phyloP scores from a whole-genome alignment of 2,329 filamentous ascomycete species.

The Tolypocladium cylindrosporum region DNA sequence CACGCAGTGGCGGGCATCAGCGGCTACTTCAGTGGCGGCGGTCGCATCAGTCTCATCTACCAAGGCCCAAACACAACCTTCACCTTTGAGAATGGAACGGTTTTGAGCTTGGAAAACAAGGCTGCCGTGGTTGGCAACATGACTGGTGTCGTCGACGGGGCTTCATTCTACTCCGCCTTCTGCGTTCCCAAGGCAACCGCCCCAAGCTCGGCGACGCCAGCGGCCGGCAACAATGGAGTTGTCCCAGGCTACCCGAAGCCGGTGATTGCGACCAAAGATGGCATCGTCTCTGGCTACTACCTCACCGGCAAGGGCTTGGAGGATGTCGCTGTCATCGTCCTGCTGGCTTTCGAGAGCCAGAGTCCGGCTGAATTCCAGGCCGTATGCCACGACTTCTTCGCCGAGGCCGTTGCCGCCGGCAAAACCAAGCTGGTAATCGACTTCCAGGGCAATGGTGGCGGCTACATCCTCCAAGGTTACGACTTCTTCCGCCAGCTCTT shows the following conservation, averaged over 20 bases:
- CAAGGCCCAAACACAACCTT: slow-evolving; percentile 22
- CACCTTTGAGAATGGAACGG: slow-evolving; percentile 26
- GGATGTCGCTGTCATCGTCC: slow-evolving; percentile 19
- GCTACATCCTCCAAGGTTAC: slow-evolving; percentile 48
- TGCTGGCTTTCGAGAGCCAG: slow-evolving; percentile 15
- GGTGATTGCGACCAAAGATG: slow-evolving; percentile 13
- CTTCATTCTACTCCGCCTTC: slow-evolving; percentile 22
- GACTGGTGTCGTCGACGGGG: slow-evolving; percentile 18
- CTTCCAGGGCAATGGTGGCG: slow-evolving; percentile 39
- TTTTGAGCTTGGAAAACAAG: slow-evolving; percentile 16
- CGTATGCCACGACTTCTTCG: slow-evolving; percentile 22
- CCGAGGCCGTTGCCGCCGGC: slow-evolving; percentile 28
- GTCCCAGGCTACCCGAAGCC: slow-evolving; percentile 18
- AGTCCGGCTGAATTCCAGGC: slow-evolving; percentile 23
- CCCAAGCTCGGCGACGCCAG: not conserved
- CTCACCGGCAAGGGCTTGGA: slow-evolving; percentile 22
- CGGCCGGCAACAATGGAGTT: not conserved
- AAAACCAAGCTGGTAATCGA: slow-evolving; percentile 49
- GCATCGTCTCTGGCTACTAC: slow-evolving; percentile 20
- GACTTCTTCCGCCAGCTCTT: slow-evolving; percentile 52
- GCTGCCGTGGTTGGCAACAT: slow-evolving; percentile 19
- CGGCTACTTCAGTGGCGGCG: slow-evolving; percentile 21
- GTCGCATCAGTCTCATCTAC: slow-evolving; percentile 16
- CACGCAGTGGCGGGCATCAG: slow-evolving; percentile 6
- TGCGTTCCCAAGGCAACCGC: slow-evolving; percentile 12